Evolutionary conservation across 192 early-diverging fungal genomes (phyloP).

Genomic region (Mortierella claussenii): DNA sequence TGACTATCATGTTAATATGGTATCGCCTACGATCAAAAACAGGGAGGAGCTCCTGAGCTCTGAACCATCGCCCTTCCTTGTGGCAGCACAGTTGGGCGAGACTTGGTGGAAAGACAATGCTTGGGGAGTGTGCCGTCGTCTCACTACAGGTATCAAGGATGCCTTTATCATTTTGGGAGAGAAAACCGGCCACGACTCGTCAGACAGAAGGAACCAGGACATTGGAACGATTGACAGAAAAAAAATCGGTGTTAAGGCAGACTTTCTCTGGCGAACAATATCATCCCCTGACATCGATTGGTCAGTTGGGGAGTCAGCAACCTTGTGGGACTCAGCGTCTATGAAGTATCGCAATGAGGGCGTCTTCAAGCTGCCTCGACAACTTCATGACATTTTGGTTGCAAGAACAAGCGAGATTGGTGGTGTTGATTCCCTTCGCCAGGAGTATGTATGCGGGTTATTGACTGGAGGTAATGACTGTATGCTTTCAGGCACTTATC

Average conservation of each 20-base stretch:
- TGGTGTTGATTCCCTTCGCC: constrained; percentile 32
- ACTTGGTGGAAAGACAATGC: constrained; percentile 41
- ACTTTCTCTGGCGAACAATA: constrained; percentile 39
- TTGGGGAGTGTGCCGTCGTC: constrained; percentile 40
- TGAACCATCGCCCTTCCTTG: constrained; percentile 18
- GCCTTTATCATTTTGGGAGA: constrained; percentile 34
- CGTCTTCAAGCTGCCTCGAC: constrained; percentile 34
- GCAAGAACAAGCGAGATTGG: constrained; percentile 32
- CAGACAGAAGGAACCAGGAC: constrained; percentile 26
- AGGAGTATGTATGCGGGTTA: constrained; percentile 29
- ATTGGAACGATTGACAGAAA: constrained; percentile 23
- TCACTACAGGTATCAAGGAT: constrained; percentile 25
- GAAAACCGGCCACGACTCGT: constrained; percentile 33
- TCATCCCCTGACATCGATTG: constrained; percentile 29
- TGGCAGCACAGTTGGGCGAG: constrained; percentile 24
- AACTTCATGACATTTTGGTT: constrained; percentile 33
- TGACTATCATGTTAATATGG: constrained; percentile 14
- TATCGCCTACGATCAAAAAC: constrained; percentile 24
- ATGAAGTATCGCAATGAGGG: constrained; percentile 36
- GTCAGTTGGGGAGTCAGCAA: constrained; percentile 34
- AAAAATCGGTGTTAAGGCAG: constrained; percentile 26
- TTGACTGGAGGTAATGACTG: constrained; percentile 34
- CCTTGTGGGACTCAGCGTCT: constrained; percentile 25
- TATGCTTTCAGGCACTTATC: constrained; percentile 13
- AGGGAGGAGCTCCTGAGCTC: constrained; percentile 37